A percentile compares a stretch with the other conserved stretches of the same genome.
These are phyloP conservation scores for Cystobasidiaceae sp. DNA, from an alignment of 1,284 basidiomycete genomes.

Conservation along the genomic window DNA sequence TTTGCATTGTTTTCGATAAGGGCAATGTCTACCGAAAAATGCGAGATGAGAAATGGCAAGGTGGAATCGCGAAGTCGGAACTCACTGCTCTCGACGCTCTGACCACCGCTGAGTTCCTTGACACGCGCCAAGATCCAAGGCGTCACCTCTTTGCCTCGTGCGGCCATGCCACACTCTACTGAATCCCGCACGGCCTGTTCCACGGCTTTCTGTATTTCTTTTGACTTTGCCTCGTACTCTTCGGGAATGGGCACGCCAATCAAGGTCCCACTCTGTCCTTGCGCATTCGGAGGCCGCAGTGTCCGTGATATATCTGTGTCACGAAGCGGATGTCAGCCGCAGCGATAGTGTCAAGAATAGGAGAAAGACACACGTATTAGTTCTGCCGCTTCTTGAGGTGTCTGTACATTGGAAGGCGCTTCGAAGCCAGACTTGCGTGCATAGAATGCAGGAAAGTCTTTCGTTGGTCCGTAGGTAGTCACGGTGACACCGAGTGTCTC, in stretches of 20 bases:
- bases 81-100: conserved; percentile 66
- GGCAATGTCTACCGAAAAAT: conserved; percentile 63
- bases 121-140: conserved; percentile 90
- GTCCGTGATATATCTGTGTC: no score
- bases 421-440: conserved; percentile 73
- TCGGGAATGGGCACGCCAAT: conserved; percentile 88
- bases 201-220: conserved; percentile 69
- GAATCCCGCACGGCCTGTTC: conserved; percentile 81
- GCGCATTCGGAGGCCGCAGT: no score
- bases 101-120: conserved; percentile 70
- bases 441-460: conserved; percentile 94
- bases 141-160: conserved; percentile 82
- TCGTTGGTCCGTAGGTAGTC: conserved; percentile 65
- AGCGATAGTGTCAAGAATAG: no score
- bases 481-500: conserved; percentile 96
- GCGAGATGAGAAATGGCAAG: background rate
- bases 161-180: conserved; percentile 71
- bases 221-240: conserved; percentile 63
- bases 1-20: conserved; percentile 87
- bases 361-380: conserved; percentile 70
- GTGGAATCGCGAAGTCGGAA: conserved; percentile 32
- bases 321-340: no score
- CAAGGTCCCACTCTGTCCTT: conserved; percentile 65
- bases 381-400: conserved; percentile 61
- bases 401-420: conserved; percentile 48